A percentile compares a stretch with the other conserved stretches of the same genome.
These are phyloP conservation scores for Pisolithus sp. DNA, from an alignment of 768 basidiomycete genomes.

Conservation along the genomic window DNA sequence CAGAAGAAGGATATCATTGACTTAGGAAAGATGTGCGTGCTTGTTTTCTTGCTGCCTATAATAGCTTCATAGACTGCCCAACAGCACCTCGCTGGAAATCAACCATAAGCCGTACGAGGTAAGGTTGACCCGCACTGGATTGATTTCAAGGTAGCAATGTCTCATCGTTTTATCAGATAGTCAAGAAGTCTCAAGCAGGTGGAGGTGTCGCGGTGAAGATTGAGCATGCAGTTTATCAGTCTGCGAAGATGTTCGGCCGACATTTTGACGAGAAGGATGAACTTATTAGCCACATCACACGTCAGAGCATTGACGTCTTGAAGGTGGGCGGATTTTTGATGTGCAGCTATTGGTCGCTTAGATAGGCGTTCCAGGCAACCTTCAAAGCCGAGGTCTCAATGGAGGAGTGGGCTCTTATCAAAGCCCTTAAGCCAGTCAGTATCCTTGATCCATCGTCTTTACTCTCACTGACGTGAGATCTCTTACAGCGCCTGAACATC, in stretches of 20 bases:
- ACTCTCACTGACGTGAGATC: neutral
- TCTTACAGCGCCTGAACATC: constrained; percentile 34
- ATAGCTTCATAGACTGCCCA: constrained; percentile 1
- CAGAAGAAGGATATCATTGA: constrained; percentile 88
- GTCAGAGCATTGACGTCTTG: constrained; percentile 91
- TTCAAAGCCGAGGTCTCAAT: constrained; percentile 86
- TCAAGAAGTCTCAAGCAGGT: constrained; percentile 93
- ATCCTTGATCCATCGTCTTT: neutral
- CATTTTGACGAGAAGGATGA: constrained; percentile 98
- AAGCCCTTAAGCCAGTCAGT: constrained; percentile 72
- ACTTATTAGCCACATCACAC: constrained; percentile 80
- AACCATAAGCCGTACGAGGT: constrained; percentile 90
- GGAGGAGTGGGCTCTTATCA: constrained; percentile 93
- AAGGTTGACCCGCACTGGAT: constrained; percentile 14
- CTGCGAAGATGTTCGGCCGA: constrained; percentile 90
- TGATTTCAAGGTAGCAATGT: neutral
- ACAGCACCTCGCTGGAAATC: constrained; percentile 91
- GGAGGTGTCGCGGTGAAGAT: constrained; percentile 98
- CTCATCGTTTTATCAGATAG: constrained; percentile 42
- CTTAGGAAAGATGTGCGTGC: constrained; percentile 86
- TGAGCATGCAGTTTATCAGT: constrained; percentile 93
- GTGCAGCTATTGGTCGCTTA: constrained; percentile 5
- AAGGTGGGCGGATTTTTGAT: constrained; percentile 51
- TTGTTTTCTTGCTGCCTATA: neutral
- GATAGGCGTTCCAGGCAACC: constrained; percentile 43